phyloP scores from a whole-genome alignment of 2,329 filamentous ascomycete species.

The Clathrospora elynae region DNA sequence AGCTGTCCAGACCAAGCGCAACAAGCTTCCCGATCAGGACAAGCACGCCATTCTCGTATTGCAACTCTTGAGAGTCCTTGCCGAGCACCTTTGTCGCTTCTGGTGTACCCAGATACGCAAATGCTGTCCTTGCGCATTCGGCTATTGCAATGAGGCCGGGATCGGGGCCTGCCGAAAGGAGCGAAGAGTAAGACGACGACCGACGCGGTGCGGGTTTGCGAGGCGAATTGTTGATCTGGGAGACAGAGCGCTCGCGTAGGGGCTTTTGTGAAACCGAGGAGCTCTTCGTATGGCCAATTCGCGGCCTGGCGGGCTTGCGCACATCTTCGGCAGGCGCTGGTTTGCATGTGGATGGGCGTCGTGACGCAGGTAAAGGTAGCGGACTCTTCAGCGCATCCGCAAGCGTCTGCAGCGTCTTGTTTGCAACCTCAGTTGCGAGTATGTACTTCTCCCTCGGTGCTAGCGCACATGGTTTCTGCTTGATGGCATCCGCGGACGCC shows the following conservation, averaged over 20 bases:
- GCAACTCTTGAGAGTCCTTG: conserved; percentile 64
- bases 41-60: conserved; percentile 75
- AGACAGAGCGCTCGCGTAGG: conserved; percentile 65
- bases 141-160: conserved; percentile 59
- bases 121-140: conserved; percentile 72
- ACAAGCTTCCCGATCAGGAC: conserved; percentile 71
- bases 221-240: conserved; percentile 63
- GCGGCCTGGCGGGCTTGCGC: conserved; percentile 28
- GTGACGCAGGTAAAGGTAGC: conserved; percentile 18
- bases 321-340: conserved; percentile 33
- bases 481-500: conserved; percentile 44
- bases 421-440: conserved; percentile 75
- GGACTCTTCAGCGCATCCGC: conserved; percentile 66
- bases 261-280: conserved; percentile 60
- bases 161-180: conserved; percentile 33
- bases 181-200: conserved; percentile 47
- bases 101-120: conserved; percentile 65
- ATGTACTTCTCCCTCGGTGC: conserved; percentile 65
- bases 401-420: conserved; percentile 70
- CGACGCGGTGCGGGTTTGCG: conserved; percentile 43
- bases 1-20: conserved; percentile 66
- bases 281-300: conserved; percentile 22
- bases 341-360: conserved; percentile 27
- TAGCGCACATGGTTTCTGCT: conserved; percentile 48
- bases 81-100: conserved; percentile 59